Base-by-base conservation (phyloP, 2,329 filamentous ascomycete genomes). In the Colletotrichum musae region DNA sequence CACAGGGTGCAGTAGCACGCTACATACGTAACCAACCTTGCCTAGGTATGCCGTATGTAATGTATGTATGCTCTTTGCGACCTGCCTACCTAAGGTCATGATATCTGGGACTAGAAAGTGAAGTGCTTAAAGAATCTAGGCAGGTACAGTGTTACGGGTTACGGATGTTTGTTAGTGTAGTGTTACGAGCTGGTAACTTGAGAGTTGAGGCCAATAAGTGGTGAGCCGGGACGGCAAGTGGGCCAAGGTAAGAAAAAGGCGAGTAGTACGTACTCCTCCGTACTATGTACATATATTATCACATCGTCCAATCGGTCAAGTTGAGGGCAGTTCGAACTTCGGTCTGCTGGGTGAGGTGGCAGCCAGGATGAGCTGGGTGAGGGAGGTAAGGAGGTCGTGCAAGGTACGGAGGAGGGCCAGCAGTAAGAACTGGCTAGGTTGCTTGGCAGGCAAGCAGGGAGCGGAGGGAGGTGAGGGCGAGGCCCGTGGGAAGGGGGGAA, bases 211-310 rank as follows among this genome's bases (percentile, higher is more conserved):
- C 21, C 21, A 24, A 24, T 54, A 36, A 24, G 56, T 54, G 51
- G 66, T 56, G 54, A 69, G 56, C 62, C 60, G 66, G 60, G 66
- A 57, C 66, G 62, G 62, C 56, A 60, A 69, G 61, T 61, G 66
- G 66, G 56, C 54, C 65, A 43, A 10, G 10, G 41, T 52, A 43
- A 47, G 56, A 60, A 59, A 50, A 36, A 36, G 32, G 32, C 4
- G 32, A 36, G 32, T 36, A 36, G 24, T 43, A 28, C 65, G 50
- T 48, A 4, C 21, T 24, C 21, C 21, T 24, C 21, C 21, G 21
- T 24, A 24, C 21, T 24, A 24, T 24, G 21, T 24, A 24, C 21
- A 2, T 24, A 24, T 24, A 24, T 24, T 24, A 24, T 24, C 3
- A 13, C 36, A 28, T 48, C 51, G 50, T 66, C 56, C 62, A 66